Base-by-base conservation (phyloP, 2,329 filamentous ascomycete genomes). In the Endoconidiophora laricicola region DNA sequence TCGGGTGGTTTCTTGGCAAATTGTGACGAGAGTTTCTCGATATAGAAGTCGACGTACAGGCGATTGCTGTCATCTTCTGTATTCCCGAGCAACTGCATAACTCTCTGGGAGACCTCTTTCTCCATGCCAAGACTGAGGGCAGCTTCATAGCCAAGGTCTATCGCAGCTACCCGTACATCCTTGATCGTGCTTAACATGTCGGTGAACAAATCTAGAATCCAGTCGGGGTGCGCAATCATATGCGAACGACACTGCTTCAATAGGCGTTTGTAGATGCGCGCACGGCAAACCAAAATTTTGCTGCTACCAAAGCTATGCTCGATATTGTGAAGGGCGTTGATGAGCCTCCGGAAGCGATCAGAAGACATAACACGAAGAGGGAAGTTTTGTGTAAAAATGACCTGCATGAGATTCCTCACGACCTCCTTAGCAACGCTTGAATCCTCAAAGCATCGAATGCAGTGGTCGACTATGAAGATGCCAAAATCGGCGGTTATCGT, bases 311-410 rank as follows among this genome's bases (percentile, higher is more conserved):
- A 67, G 48, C 82, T 76, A 2, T 82, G 71, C 49, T 86, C 81
- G 36, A 95, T 77, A 5, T 73, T 75, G 60, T 84, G 78, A 6
- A 96, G 66, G 0, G 79, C 75, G 1, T 73, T 68, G 9, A 98
- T 69, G 10, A 95, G 68, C 37, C 78, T 78, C 29, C 79, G 78
- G 1, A 84, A 75, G 48, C 86, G 77, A 44, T 83, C 74, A 3
- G 69, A 64, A 0, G 78, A 88, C 74, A 94, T 83, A 36, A 86
- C 73, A 56, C 81, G 83, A 1, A 76, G 57, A 0, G 79, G 68
- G 57, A 96, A 94, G 54, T 79, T 83, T 59, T 95, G 88, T 43
- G 82, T 77, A 42, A 80, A 82, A 12, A 94, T 69, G 4, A 93
- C 72, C 55, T 87, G 81, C 70, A 95, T 79, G 57, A 94, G 73